Percentiles rank a stretch among this genome's conserved stretches.
These are phyloP conservation scores for Coniosporium tulheliwenetii DNA, from an alignment of 2,329 filamentous ascomycete genomes.

Conservation along the genomic window DNA sequence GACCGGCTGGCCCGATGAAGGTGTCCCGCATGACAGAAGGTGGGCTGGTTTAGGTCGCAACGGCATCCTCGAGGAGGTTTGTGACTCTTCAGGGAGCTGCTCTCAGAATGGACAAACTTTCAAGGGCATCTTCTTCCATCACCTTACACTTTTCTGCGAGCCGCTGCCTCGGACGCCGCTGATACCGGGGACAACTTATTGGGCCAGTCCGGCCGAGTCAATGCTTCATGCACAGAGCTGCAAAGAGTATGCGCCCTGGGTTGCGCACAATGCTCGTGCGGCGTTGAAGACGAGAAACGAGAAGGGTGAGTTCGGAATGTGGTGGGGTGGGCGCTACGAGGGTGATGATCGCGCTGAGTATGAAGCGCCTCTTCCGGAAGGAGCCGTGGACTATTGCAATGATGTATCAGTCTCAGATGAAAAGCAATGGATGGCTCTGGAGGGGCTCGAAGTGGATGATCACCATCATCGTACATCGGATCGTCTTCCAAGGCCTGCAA, in stretches of 20 bases:
- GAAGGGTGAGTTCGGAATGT: slow-evolving; percentile 63
- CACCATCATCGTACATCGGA: neutral
- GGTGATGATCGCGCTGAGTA: slow-evolving; percentile 7
- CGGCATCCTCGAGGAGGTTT: slow-evolving; percentile 72
- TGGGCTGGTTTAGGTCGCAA: slow-evolving; percentile 66
- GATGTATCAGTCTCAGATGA: slow-evolving; percentile 12
- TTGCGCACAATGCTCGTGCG: slow-evolving; percentile 61
- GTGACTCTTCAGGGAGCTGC: slow-evolving; percentile 59
- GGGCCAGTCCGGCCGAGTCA: slow-evolving; percentile 13
- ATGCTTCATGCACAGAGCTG: slow-evolving; percentile 45
- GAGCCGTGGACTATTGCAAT: slow-evolving; percentile 35
- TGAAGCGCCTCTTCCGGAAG: slow-evolving; percentile 18
- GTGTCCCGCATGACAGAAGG: neutral
- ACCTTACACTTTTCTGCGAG: slow-evolving; percentile 64
- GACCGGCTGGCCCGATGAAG: slow-evolving; percentile 49
- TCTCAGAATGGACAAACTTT: slow-evolving; percentile 79
- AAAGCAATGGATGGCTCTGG: slow-evolving; percentile 5
- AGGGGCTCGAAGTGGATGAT: slow-evolving; percentile 1
- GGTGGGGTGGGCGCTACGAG: slow-evolving; percentile 49
- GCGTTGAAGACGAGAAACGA: slow-evolving; percentile 54
- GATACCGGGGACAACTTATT: slow-evolving; percentile 27
- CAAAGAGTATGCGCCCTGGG: slow-evolving; percentile 52
- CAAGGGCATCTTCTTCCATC: slow-evolving; percentile 91
- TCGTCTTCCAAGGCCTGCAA: slow-evolving; percentile 2
- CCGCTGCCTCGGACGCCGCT: slow-evolving; percentile 35